Evolutionary conservation across 331 rosid genomes (phyloP).

Genomic region (Quercus lobata): DNA sequence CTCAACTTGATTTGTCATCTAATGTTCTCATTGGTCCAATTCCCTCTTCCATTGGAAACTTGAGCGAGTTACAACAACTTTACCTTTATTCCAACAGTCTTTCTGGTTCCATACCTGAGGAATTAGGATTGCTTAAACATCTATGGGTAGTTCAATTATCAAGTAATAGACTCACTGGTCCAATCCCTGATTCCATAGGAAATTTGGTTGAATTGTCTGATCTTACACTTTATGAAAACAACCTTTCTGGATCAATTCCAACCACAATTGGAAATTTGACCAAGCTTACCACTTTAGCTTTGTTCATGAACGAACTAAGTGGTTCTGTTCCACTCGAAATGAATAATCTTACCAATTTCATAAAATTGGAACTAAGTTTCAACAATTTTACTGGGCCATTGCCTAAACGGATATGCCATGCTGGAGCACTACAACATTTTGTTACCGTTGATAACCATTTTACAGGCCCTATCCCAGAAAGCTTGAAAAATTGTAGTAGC

Average conservation of each 20-base stretch:
- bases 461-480: slow-evolving; percentile 5
- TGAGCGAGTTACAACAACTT: slow-evolving; percentile 11
- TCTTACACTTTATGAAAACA: rapidly evolving
- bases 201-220: not conserved
- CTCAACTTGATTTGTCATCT: slow-evolving; percentile 13
- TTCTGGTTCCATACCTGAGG: slow-evolving; percentile 28
- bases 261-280: slow-evolving; percentile 30
- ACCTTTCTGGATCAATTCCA: not conserved
- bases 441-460: not conserved
- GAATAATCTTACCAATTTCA: not conserved
- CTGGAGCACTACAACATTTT: not conserved
- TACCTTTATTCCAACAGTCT: not conserved
- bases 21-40: slow-evolving; percentile 20
- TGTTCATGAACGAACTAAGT: slow-evolving; percentile 2
- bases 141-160: not conserved
- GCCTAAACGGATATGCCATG: not conserved
- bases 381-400: not conserved
- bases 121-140: slow-evolving; percentile 18
- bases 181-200: slow-evolving; percentile 21
- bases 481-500: slow-evolving; percentile 5
- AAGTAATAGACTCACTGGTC: not conserved
- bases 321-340: slow-evolving; percentile 18
- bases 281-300: not conserved
- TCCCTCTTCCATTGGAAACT: slow-evolving; percentile 21
- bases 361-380: rapidly evolving